Base-by-base conservation (phyloP, 192 early-diverging fungal species). In the Entrophospora sp. region DNA sequence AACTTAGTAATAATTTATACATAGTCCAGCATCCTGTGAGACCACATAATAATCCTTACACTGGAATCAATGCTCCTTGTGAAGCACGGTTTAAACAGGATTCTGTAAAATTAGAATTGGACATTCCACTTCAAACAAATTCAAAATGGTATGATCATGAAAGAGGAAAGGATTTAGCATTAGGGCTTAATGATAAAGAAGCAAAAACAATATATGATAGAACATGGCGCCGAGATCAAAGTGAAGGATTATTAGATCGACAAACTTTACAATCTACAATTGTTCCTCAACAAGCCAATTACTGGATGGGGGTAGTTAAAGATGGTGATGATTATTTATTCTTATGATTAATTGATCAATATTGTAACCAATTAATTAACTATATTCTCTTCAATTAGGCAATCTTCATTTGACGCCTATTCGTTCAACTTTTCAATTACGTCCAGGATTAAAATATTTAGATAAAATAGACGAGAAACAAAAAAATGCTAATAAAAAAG, bases 381-480 rank as follows among this genome's bases (percentile, higher is more conserved):
- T n/a, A n/a, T n/a, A n/a, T n/a, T n/a, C n/a, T n/a, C n/a, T n/a
- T n/a, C n/a, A n/a, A n/a, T 10, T 62, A 89, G 90, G 81, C 30
- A 91, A 88, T 58, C 75, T 98, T 61, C 96, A 98, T 68, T 61
- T 98, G 59, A 91, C 91, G 5, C 87, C 89, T 2, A 71, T 98
- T 32, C 61, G 72, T 9, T 78, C 85, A 32, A 69, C 84, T 4
- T 77, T 93, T 10, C 94, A 97, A 72, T 73, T 98, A 63, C 86
- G 91, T 1, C 94, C 96, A 9, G 88, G 84, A 22, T 83, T 98
- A 37, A 87, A 85, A 60, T 96, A 98, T 71, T 74, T 96, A 27
- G 94, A 97, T 66, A 87, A 89, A 69, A 92, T 95, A 69, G 82
- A 85, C 30, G 91, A 93, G 45, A 96, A 94, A 67, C 76, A 80